Base-by-base conservation (phyloP, 2,329 filamentous ascomycete genomes). In the Raffaelea ambrosiae region DNA sequence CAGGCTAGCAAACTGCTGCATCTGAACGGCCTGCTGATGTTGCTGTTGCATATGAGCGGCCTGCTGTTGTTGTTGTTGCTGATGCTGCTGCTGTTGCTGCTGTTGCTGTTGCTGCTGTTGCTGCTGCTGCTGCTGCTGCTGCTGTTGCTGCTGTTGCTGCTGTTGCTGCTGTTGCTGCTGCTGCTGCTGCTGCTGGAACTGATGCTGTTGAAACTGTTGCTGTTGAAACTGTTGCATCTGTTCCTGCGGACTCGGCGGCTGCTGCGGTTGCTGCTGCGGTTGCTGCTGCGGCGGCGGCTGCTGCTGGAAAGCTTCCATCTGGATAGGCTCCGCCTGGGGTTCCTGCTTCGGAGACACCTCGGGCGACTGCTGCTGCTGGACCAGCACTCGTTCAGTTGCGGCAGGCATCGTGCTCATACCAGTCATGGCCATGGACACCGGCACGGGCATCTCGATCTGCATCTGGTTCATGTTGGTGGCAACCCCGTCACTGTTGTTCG, bases 131-230 rank as follows among this genome's bases (percentile, higher is more conserved):
- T 50, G 52, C 13, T 50, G 48, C 20, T 51, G 49, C 18, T 40
- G 39, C 39, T 40, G 39, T 5, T 16, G 8, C 19, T 50, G 50
- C 36, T 57, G 55, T 40, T 53, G 57, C 29, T 50, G 63, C 49
- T 60, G 61, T 19, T 39, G 36, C 18, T 19, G 9, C n/a, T 39
- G 40, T 14, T n/a, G 5, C 21, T 41, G 20, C 40, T 41, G 9
- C 16, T 39, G 36, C 16, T 39, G 18, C 3, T 39, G 13, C 35
- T 39, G 22, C 13, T 40, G 36, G 23, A 40, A 40, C 19, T 49
- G 47, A 7, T 7, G 18, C 5, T 49, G 42, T 26, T 48, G 48
- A 10, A 11, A n/a, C 20, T 50, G 41, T 21, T 35, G 40, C 8
- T 43, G 39, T 10, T 20, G 16, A 16, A 33, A 21, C 11, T 48